These are phyloP conservation scores for Leptodontidium sp. DNA, from an alignment of 2,329 filamentous ascomycete genomes.

Conservation along the genomic window DNA sequence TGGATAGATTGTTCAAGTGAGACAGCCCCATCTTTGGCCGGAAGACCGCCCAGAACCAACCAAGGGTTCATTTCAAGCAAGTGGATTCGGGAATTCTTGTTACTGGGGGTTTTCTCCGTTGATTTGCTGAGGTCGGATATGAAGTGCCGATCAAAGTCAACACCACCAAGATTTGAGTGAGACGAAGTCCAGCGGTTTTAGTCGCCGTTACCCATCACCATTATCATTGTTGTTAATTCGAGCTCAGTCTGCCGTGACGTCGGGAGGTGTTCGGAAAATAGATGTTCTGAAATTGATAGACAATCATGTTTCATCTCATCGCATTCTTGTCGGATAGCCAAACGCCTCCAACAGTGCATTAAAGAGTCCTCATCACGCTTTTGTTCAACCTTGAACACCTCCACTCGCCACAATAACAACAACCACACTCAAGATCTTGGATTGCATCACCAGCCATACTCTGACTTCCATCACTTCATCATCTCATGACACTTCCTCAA, in stretches of 20 bases:
- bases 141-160: constrained; percentile 4
- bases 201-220: not conserved
- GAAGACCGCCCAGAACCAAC: not conserved
- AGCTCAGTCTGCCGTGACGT: not conserved
- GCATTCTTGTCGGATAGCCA: not conserved
- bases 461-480: not conserved
- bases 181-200: not conserved
- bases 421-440: constrained; percentile 1
- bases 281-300: not conserved
- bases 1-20: constrained; percentile 9
- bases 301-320: constrained; percentile 11
- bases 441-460: not conserved
- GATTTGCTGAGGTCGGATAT: not conserved
- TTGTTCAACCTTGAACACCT: too few species aligned
- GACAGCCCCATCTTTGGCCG: not conserved
- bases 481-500: constrained; percentile 5
- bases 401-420: not conserved
- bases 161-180: not conserved
- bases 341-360: not conserved
- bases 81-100: constrained; percentile 6
- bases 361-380: not conserved
- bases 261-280: not conserved
- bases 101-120: not conserved
- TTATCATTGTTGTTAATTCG: constrained; percentile 1
- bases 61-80: not conserved